These are phyloP conservation scores for Cyberlindnera euphorbiiphila DNA, from an alignment of 805 yeast genomes.

Conservation along the genomic window DNA sequence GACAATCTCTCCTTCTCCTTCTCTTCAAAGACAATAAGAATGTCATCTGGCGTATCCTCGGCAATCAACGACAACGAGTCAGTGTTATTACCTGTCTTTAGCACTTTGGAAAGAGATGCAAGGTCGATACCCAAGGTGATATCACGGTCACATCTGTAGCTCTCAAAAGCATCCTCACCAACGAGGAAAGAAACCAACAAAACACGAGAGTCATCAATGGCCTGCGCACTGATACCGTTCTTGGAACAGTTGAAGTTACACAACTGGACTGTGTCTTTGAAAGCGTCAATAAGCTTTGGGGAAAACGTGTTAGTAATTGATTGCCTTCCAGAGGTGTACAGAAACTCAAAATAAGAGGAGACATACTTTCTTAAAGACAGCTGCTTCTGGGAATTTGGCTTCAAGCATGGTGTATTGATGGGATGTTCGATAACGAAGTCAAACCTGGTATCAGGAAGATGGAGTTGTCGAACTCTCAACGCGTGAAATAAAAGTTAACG, in stretches of 20 bases:
- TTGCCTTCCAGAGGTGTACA: background rate
- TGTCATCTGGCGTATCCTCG: conserved; percentile 79
- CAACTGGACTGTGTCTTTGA: conserved; percentile 89
- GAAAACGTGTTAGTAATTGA: conserved; percentile 7
- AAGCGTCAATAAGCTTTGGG: conserved; percentile 73
- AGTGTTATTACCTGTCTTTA: conserved; percentile 86
- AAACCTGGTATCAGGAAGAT: too few species aligned
- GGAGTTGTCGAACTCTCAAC: too few species aligned
- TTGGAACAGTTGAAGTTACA: conserved; percentile 98
- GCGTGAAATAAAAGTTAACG: too few species aligned
- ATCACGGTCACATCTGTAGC: conserved; percentile 93
- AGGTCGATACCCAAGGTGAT: conserved; percentile 89
- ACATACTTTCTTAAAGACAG: conserved; percentile 67
- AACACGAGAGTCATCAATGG: conserved; percentile 96
- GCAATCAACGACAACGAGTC: conserved; percentile 87
- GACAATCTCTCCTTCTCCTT: conserved; percentile 85
- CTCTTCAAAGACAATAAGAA: conserved; percentile 85
- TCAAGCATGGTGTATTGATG: conserved; percentile 70
- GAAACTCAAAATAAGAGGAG: background rate
- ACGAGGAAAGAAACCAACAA: conserved; percentile 82
- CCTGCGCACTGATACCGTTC: conserved; percentile 92
- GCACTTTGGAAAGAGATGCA: conserved; percentile 79
- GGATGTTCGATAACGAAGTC: background rate
- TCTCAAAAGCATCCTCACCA: conserved; percentile 83
- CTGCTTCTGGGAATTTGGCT: conserved; percentile 93